Evolutionary conservation across 768 basidiomycete genomes (phyloP), one percentile per base, ranked within the genome.

Genomic region (Thelephora ganbajun): DNA sequence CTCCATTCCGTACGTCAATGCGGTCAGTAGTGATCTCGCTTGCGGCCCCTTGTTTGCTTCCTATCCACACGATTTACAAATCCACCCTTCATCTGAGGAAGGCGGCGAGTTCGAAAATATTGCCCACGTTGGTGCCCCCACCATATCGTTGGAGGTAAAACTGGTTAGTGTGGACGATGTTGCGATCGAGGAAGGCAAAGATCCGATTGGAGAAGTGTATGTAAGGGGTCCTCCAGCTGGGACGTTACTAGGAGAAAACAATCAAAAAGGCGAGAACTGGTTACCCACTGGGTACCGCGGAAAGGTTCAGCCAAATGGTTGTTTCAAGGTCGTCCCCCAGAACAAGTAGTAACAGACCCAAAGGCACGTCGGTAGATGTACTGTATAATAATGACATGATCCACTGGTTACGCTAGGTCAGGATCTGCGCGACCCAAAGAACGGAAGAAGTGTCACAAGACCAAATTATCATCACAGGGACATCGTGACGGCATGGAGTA

Each of bases 1-100:
- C 19, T 87, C 85, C 4, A 66, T 92, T 5, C 88, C 90, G 0
- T 57, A 90, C 20, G 73, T 91, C 45, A 76, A 79, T 57, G 68
- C 68, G 1, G 77, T 72, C 58, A 72, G 68, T 7, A 79, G 81
- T 62, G 73, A 73, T 3, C 63, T 77, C 35, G 79, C 81, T 18
- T 69, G 80, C 2, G 89, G 81, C 2, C 92, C 92, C 0, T 63
- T 93, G 23, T 72, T 92, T 41, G 84, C 86, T 5, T 76, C 86
- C 6, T 85, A 93, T 57, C 79, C 85, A 6, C 74, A 88, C 47
- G 92, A 97, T 60, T 62, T 96, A 20, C 92, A 96, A 63, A 71
- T 79, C 11, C 77, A 89, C 60, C 69, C 74, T 2, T 47, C 57
- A 1, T 57, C 59, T 0, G 61, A 61, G n/a, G 60, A 61, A 16